Percentiles rank a stretch among this genome's conserved stretches.
Conservation (phyloP, 352 stramenopile genomes). For the Phytopythium vexans region DNA sequence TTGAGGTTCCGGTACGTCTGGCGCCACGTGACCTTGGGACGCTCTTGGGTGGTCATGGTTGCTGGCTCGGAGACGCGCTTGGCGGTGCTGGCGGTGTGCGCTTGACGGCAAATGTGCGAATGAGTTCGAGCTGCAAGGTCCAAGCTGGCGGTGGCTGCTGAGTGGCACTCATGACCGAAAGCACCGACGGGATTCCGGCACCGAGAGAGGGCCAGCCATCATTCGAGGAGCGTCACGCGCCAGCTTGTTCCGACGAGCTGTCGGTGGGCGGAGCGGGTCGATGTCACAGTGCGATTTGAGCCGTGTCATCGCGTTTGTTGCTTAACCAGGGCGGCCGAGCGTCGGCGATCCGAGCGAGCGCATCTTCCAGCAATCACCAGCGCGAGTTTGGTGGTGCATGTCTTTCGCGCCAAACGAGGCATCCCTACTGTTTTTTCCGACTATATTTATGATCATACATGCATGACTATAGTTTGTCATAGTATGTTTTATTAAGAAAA, state of each 20-base stretch:
- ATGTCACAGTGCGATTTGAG: constrained; percentile 1
- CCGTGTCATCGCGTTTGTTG: constrained; percentile 4
- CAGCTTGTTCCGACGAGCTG: too few species aligned
- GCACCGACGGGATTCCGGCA: too few species aligned
- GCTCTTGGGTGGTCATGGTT: constrained; percentile 30
- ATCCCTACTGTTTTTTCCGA: background rate
- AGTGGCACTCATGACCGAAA: too few species aligned
- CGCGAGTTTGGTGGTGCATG: background rate
- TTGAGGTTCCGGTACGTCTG: constrained; percentile 89
- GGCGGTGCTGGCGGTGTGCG: background rate
- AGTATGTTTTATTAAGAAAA: background rate
- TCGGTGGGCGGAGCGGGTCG: background rate
- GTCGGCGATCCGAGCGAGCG: too few species aligned
- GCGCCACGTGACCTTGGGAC: constrained; percentile 15
- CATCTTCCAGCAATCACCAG: too few species aligned
- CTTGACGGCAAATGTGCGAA: background rate
- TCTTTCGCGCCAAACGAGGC: background rate
- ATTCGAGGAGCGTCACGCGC: too few species aligned
- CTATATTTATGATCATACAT: background rate
- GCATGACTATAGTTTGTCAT: background rate
- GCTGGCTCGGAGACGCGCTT: constrained; percentile 4
- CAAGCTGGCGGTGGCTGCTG: too few species aligned
- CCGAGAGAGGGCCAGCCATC: too few species aligned
- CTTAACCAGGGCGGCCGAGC: too few species aligned
- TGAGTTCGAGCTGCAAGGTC: background rate